Evolutionary conservation across 2,329 filamentous ascomycete genomes (phyloP).

Genomic region (Clarireedia monteithiana): DNA sequence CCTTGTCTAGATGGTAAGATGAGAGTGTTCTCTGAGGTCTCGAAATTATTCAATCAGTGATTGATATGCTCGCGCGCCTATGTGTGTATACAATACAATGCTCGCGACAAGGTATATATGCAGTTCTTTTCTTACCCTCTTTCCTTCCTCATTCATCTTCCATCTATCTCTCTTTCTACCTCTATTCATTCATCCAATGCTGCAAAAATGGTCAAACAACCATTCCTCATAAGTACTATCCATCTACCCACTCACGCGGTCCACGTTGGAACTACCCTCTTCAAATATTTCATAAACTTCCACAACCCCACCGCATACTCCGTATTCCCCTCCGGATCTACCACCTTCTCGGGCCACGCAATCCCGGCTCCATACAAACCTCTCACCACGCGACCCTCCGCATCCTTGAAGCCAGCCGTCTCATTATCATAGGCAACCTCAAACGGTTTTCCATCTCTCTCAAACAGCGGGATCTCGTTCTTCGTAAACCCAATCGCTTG

Average conservation of each 20-base stretch:
- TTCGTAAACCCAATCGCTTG: conserved; percentile 52
- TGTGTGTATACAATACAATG: neutral
- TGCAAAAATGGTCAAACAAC: neutral
- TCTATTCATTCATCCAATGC: neutral
- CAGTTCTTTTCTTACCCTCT: neutral
- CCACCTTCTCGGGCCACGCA: conserved; percentile 53
- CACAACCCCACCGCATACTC: conserved; percentile 55
- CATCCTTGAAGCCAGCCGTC: conserved; percentile 40
- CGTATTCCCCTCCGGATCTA: conserved; percentile 52
- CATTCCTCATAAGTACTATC: neutral
- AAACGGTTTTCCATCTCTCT: conserved; percentile 23
- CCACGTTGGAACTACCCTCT: conserved; percentile 47
- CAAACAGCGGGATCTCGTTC: conserved; percentile 41
- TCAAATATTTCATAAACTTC: conserved; percentile 58
- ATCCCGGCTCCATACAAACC: conserved; percentile 55
- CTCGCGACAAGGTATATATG: neutral
- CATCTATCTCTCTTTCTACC: neutral
- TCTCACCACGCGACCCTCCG: conserved; percentile 34
- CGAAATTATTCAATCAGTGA: too few species aligned
- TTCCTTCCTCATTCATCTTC: neutral
- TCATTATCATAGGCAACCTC: conserved; percentile 29
- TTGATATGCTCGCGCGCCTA: too few species aligned
- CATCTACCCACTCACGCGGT: conserved; percentile 4
- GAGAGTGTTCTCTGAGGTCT: too few species aligned
- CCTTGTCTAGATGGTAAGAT: too few species aligned